Evolutionary conservation across 768 basidiomycete genomes (phyloP).

Genomic region (Lactifluus pinguis): DNA sequence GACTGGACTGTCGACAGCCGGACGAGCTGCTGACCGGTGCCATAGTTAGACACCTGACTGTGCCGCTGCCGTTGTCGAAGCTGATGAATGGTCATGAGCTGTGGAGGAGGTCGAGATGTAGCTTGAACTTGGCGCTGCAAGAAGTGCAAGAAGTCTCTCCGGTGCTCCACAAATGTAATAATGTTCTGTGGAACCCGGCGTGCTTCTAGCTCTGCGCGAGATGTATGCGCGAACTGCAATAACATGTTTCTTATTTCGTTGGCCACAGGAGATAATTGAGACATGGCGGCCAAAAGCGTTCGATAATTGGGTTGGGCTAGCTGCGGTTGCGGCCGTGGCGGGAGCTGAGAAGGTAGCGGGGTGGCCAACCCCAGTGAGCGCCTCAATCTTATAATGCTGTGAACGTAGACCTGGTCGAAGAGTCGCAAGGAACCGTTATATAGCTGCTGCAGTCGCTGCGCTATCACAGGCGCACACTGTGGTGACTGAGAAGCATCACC

Average conservation of each 20-base stretch:
- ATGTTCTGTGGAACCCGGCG: too few relatives aligned
- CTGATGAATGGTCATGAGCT: neutral
- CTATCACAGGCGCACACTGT: constrained; percentile 1
- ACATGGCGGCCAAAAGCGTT: too few relatives aligned
- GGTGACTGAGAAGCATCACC: neutral
- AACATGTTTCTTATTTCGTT: too few relatives aligned
- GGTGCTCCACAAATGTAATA: too few relatives aligned
- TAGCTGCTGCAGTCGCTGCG: constrained; percentile 1
- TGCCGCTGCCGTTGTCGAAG: too few relatives aligned
- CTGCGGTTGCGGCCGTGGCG: neutral
- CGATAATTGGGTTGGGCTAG: too few relatives aligned
- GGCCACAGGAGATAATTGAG: too few relatives aligned
- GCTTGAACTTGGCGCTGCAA: too few relatives aligned
- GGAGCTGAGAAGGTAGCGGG: neutral
- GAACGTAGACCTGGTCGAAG: neutral
- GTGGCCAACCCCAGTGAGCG: neutral
- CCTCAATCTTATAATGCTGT: neutral
- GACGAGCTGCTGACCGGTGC: neutral
- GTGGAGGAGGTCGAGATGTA: too few relatives aligned
- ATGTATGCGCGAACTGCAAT: too few relatives aligned
- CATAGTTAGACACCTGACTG: neutral
- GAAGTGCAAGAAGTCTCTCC: too few relatives aligned
- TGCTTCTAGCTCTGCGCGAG: too few relatives aligned
- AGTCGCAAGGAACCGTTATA: neutral
- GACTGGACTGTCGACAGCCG: neutral